Conservation (phyloP, 208 protist genomes). For the Trypanosoma theileri region DNA sequence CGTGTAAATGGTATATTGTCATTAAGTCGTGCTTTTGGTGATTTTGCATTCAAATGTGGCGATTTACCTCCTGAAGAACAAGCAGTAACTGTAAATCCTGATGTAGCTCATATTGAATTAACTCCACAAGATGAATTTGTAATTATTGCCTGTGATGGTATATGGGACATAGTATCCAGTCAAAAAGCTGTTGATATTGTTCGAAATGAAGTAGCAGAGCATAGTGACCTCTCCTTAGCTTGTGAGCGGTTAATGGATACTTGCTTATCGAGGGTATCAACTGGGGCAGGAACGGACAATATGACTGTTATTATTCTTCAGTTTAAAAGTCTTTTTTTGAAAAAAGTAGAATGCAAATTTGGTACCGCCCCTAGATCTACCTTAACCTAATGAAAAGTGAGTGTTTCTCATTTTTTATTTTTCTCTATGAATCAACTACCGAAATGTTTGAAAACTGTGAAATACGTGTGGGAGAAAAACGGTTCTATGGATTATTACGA, state of each 20-base stretch:
- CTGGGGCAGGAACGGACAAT: constrained; percentile 84
- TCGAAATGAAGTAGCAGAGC: constrained; percentile 79
- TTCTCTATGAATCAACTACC: background rate
- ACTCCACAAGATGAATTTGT: constrained; percentile 89
- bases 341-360: constrained; percentile 69
- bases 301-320: constrained; percentile 91
- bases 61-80: constrained; percentile 71
- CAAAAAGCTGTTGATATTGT: constrained; percentile 89
- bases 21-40: constrained; percentile 94
- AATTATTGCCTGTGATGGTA: constrained; percentile 92
- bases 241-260: constrained; percentile 86
- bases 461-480: background rate
- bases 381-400: background rate
- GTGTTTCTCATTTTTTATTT: constrained; percentile 3
- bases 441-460: background rate
- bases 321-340: constrained; percentile 88
- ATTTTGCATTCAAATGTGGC: constrained; percentile 91
- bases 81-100: constrained; percentile 72
- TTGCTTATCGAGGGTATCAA: constrained; percentile 69
- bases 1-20: constrained; percentile 95
- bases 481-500: too few relatives aligned
- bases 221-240: constrained; percentile 79
- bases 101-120: constrained; percentile 76
- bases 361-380: constrained; percentile 11
- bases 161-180: constrained; percentile 93